Base-by-base conservation (phyloP, 108 stramenopile genomes). In the Nitzschia sp. region DNA sequence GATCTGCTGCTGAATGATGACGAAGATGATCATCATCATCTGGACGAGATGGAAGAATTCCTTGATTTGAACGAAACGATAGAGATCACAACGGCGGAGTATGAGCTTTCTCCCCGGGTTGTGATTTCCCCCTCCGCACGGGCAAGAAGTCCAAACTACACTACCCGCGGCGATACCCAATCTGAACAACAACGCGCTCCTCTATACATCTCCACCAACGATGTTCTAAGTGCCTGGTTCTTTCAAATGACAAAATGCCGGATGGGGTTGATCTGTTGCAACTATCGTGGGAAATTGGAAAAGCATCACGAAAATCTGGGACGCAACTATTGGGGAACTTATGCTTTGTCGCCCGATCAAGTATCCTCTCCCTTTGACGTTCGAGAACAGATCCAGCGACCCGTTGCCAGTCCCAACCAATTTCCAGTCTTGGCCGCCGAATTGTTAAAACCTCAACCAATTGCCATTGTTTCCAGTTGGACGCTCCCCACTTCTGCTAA, bases 221-320 rank as follows among this genome's bases (percentile, higher is more conserved):
- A 50, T 50, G 19, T 50, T n/a, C 19, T 50, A n/a, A 50, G 19
- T 50, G 48, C 48, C 16, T 50, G 48, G 48, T 50, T 50, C 48
- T 50, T 50, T 50, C 48, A 50, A 50, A 50, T 50, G 48, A 50
- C 48, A 8, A 50, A 50, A 21, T 50, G 48, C 48, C 48, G 48
- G 4, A 4, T 50, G 48, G 48, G 48, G 21, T 50, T 50, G 21
- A 50, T 50, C 19, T 50, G 48, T 22, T 50, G 48, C 19, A 50
- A 50, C 48, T 50, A 19, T 50, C 48, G 48, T 16, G 48, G 48
- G 16, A 50, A 50, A 22, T 22, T 50, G 19, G 21, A 50, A 22
- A 22, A 22, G 4, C 48, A 50, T 22, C 48, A 50, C 19, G 13
- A 21, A n/a, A 50, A 50, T 50, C 21, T 50, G 17, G 48, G 48